Evolutionary conservation across 176 grass and related monocot species (phyloP), one percentile per base, ranked within the genome.

Genomic region (Aegilops speltoides): DNA sequence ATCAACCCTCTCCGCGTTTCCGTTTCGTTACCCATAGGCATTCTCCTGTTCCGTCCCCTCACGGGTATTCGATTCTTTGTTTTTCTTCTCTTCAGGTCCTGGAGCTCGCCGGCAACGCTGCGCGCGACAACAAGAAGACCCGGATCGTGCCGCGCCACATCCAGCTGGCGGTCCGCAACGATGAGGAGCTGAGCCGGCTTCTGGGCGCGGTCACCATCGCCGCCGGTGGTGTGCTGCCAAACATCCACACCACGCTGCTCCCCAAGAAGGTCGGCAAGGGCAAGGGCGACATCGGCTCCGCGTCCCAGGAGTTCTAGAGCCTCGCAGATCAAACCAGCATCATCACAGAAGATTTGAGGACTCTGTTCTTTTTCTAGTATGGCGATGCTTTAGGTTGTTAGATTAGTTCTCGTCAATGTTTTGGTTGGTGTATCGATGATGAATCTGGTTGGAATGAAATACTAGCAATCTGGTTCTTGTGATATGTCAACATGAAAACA

Each of bases 71-170:
- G 68, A 3, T 46, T 36, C 12, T 22, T 48, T 7, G 13, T 10
- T 43, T 43, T 41, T 10, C 14, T 10, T 7, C 20, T 7, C 56
- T 73, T 0, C 81, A 92, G 91, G 84, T 92, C 8, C 80, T 92
- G 46, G 91, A 92, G 87, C 83, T 92, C 4, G 91, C 91, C 4
- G 91, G 91, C 36, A 92, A 92, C 69, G 91, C 91, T 4, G 87
- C 91, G 29, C 81, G 91, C n/a, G 91, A 92, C 76, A 92, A 92
- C 91, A 92, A 92, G 91, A 92, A 92, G 84, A 92, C 33, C 28
- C 79, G 91, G 5, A 92, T 92, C 80, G 91, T 92, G 75, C 91
- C 91, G 69, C 74, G 91, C 61, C 91, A 92, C 83, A 89, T 92
- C 79, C 91, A 92, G 87, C 87, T 92, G 13, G 91, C 91, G 14